Evolutionary conservation across 1,139 yeast species (phyloP).

Genomic region (Hanseniaspora sp.): DNA sequence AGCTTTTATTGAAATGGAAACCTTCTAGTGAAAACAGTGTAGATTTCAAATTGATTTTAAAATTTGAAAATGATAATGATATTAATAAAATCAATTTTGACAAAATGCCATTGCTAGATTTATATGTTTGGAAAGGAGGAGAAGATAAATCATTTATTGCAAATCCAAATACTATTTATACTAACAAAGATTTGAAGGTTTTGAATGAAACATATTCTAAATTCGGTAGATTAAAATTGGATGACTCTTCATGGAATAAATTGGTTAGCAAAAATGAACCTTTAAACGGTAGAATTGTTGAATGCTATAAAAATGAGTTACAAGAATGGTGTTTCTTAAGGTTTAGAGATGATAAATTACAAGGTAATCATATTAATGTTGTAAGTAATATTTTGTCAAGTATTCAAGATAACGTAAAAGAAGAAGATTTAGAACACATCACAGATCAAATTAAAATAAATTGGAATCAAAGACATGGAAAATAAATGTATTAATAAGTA

Average conservation of each 20-base stretch:
- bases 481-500: constrained; percentile 19
- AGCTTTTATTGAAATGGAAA: constrained; percentile 80
- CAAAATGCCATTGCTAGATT: constrained; percentile 51
- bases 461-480: constrained; percentile 41
- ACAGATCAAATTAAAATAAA: constrained; percentile 36
- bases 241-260: constrained; percentile 71
- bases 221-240: constrained; percentile 52
- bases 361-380: constrained; percentile 73
- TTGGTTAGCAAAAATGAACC: constrained; percentile 66
- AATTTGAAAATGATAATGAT: constrained; percentile 57
- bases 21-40: constrained; percentile 91
- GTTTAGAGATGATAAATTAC: constrained; percentile 82
- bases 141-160: constrained; percentile 28
- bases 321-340: constrained; percentile 76
- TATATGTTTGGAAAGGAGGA: constrained; percentile 72
- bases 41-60: constrained; percentile 66
- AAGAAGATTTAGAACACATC: constrained; percentile 54
- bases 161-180: constrained; percentile 28
- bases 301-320: constrained; percentile 48
- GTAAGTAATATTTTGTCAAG: constrained; percentile 74
- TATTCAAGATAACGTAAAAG: constrained; percentile 74
- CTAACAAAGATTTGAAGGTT: constrained; percentile 26
- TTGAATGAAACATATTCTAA: constrained; percentile 47
- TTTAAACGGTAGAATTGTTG: constrained; percentile 80
- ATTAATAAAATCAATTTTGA: constrained; percentile 72